phyloP scores from a whole-genome alignment of 148 eudicot species.

The Talinum fruticosum region DNA sequence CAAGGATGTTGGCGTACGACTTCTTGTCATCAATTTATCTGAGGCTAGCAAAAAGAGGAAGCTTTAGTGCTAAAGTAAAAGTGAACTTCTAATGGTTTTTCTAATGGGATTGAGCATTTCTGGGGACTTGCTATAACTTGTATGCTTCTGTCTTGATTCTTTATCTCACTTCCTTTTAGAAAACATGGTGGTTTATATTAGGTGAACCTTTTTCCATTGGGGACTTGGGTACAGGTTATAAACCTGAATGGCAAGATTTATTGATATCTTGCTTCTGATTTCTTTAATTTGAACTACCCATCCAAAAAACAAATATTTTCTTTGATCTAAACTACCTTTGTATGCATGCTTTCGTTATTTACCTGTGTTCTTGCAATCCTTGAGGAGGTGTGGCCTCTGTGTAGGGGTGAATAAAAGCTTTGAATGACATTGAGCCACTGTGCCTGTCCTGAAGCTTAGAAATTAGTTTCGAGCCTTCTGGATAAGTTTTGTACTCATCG shows the following conservation, averaged over 20 bases:
- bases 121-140: too few species aligned
- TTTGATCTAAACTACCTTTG: neutral
- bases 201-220: neutral
- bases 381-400: neutral
- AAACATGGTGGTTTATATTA: neutral
- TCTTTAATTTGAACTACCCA: neutral
- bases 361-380: neutral
- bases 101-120: neutral
- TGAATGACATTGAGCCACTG: neutral
- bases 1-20: neutral
- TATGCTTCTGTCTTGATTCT: too few species aligned
- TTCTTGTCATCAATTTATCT: too few species aligned
- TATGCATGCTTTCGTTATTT: neutral
- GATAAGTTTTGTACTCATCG: neutral
- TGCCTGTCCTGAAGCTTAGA: neutral
- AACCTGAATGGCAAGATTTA: neutral
- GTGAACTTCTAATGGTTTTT: neutral
- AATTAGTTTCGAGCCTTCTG: neutral
- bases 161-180: too few species aligned
- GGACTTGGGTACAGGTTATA: too few species aligned
- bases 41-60: neutral
- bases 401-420: neutral
- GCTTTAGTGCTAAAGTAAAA: neutral
- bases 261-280: neutral
- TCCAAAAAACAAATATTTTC: too few species aligned